These are phyloP conservation scores for Carex littledalei DNA, from an alignment of 176 grass and related monocot species.

Conservation along the genomic window DNA sequence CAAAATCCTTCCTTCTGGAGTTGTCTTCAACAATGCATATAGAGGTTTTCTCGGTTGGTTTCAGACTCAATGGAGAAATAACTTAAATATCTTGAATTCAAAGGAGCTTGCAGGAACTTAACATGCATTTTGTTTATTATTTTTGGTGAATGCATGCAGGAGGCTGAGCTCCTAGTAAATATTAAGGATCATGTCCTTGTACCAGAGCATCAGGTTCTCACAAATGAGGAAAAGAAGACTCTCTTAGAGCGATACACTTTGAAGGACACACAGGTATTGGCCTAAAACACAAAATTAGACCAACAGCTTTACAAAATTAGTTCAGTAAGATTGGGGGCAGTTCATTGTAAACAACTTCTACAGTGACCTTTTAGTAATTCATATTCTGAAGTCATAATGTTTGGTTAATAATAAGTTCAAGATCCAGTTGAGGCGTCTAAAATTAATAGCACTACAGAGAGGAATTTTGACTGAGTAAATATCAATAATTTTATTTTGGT, in stretches of 20 bases:
- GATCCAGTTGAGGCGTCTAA: not conserved
- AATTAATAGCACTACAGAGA: not conserved
- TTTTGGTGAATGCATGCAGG: conserved; percentile 34
- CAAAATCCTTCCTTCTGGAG: conserved; percentile 61
- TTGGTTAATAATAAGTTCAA: not conserved
- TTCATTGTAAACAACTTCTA: not conserved
- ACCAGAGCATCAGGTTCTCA: conserved; percentile 80
- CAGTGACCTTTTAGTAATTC: not conserved
- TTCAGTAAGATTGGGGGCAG: not conserved
- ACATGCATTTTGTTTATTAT: not conserved
- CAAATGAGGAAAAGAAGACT: conserved; percentile 78
- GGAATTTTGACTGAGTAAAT: not conserved
- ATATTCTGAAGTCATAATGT: not conserved
- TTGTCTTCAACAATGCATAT: conserved; percentile 65
- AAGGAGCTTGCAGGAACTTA: not conserved
- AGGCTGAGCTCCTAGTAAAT: conserved; percentile 79
- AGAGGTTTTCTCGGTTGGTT: conserved; percentile 79
- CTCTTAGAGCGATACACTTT: conserved; percentile 78
- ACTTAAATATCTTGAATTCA: conserved; percentile 1
- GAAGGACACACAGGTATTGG: conserved; percentile 83
- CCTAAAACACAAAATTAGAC: not conserved
- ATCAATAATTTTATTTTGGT: not conserved
- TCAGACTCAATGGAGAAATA: not conserved
- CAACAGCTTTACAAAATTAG: not conserved
- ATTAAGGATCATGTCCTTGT: conserved; percentile 91